Percentiles rank a stretch among this genome's conserved stretches.
Conservation (phyloP, 495 filamentous ascomycete species). For the Tirmania nivea region DNA sequence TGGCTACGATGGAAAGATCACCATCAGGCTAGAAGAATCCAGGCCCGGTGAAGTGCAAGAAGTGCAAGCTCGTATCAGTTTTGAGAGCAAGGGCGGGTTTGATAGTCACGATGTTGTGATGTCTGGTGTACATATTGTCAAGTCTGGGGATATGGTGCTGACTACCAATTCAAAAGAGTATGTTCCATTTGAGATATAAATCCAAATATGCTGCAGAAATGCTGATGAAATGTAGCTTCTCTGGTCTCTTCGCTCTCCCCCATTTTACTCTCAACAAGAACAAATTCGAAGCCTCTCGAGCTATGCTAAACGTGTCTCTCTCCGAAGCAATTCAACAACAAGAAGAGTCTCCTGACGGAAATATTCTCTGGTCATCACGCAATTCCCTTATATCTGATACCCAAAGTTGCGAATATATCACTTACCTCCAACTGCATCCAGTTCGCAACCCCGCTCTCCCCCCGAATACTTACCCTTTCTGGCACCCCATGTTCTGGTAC, state of each 20-base stretch:
- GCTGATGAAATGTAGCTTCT: constrained; percentile 28
- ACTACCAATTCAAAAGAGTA: constrained; percentile 74
- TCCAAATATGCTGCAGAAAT: not conserved
- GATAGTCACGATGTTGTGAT: constrained; percentile 53
- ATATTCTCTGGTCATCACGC: constrained; percentile 31
- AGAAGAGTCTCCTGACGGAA: constrained; percentile 27
- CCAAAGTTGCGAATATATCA: constrained; percentile 70
- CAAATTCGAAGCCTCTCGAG: constrained; percentile 43
- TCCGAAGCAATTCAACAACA: constrained; percentile 41
- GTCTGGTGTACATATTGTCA: constrained; percentile 64
- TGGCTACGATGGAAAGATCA: constrained; percentile 10
- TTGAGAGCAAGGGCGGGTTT: constrained; percentile 20
- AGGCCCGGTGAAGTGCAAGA: constrained; percentile 10
- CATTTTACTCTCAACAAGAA: constrained; percentile 49
- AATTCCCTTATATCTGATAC: constrained; percentile 31
- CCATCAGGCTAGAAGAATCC: constrained; percentile 12
- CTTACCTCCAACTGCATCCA: constrained; percentile 68
- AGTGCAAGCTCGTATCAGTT: constrained; percentile 11
- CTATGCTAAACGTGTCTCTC: constrained; percentile 48
- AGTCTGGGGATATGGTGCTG: constrained; percentile 51
- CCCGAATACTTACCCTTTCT: constrained; percentile 10
- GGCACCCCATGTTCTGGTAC: constrained; percentile 18
- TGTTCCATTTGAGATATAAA: constrained; percentile 5
- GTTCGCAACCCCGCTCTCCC: constrained; percentile 25
- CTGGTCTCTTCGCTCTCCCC: constrained; percentile 69